Evolutionary conservation across 768 basidiomycete species (phyloP).

Genomic region (Boletus tomentosulus): DNA sequence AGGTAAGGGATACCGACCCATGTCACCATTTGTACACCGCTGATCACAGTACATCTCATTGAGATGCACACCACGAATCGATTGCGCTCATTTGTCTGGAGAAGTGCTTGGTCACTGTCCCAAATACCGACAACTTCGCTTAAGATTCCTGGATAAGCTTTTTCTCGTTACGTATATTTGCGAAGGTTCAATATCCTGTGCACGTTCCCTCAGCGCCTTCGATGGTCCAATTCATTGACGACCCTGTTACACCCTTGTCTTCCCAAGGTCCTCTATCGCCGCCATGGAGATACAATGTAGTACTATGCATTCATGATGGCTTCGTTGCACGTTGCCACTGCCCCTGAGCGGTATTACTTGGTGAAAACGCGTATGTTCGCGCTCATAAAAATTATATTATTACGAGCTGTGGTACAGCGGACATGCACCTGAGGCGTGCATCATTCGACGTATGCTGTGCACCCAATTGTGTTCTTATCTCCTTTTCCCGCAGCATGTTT

Average conservation of each 20-base stretch:
- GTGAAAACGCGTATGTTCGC: constrained; percentile 12
- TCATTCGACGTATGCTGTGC: constrained; percentile 21
- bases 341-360: constrained; percentile 28
- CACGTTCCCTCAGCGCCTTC: constrained; percentile 9
- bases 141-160: neutral
- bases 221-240: constrained; percentile 14
- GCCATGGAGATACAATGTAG: constrained; percentile 18
- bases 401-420: constrained; percentile 17
- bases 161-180: neutral
- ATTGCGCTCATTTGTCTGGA: constrained; percentile 6
- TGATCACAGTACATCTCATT: constrained; percentile 5
- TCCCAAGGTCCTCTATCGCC: constrained; percentile 24
- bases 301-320: constrained; percentile 1
- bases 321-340: constrained; percentile 20
- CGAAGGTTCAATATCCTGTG: constrained; percentile 15
- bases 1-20: constrained; percentile 7
- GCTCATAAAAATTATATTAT: constrained; percentile 17
- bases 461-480: constrained; percentile 23
- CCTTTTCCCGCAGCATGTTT: constrained; percentile 14
- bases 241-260: constrained; percentile 16
- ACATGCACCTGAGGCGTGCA: constrained; percentile 25
- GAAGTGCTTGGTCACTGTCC: neutral
- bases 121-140: constrained; percentile 4
- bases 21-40: constrained; percentile 8
- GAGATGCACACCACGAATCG: constrained; percentile 9